Conservation (phyloP, 257 asterid genomes). For the Vinca minor region DNA sequence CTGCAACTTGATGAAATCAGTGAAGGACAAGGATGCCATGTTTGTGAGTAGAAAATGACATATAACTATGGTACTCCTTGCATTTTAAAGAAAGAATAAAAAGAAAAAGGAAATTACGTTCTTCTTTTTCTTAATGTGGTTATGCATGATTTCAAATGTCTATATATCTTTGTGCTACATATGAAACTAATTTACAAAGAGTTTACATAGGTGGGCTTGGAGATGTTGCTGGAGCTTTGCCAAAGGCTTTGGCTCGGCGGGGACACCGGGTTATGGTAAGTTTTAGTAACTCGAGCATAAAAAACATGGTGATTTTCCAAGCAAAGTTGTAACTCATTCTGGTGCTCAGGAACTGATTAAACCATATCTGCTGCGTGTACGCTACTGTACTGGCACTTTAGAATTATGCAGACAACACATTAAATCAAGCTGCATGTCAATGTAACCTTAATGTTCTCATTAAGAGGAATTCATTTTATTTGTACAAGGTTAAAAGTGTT, state of each 20-base stretch:
- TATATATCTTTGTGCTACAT: not conserved
- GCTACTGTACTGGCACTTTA: not conserved
- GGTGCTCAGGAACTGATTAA: no score
- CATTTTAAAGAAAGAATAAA: not conserved
- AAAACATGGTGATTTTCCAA: conserved; percentile 8
- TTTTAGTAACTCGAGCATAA: not conserved
- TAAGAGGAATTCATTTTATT: not conserved
- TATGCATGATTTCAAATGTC: not conserved
- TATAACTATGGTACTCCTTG: not conserved
- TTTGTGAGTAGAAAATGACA: not conserved
- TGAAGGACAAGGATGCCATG: not conserved
- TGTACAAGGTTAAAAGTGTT: no score
- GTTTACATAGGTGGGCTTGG: conserved; percentile 84
- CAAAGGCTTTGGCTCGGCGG: conserved; percentile 97
- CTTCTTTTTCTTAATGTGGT: not conserved
- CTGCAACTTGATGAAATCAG: not conserved
- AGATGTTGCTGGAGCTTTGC: conserved; percentile 99
- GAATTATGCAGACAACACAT: not conserved
- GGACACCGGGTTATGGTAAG: conserved; percentile 99
- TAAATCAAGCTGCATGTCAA: not conserved
- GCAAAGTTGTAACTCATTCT: not conserved
- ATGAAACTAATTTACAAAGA: conserved; percentile 4
- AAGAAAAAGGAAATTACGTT: not conserved
- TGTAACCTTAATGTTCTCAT: not conserved
- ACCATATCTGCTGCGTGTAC: not conserved